Conservation (phyloP, 768 basidiomycete genomes). For the Pleurotus ostreatus region DNA sequence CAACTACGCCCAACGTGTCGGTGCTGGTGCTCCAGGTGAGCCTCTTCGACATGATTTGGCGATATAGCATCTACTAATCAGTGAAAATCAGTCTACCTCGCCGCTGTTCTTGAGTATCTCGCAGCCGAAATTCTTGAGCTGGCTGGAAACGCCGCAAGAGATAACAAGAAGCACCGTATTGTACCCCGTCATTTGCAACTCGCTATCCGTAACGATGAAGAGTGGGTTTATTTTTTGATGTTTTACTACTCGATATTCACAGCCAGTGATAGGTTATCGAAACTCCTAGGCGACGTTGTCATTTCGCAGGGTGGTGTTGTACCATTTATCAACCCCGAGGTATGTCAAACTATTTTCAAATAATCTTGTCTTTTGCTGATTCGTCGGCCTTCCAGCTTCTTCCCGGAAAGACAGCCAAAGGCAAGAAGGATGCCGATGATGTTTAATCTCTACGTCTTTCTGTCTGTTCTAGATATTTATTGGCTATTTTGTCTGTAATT, state of each 20-base stretch:
- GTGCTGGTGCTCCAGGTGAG: constrained; percentile 68
- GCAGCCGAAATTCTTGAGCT: constrained; percentile 82
- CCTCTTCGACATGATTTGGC: background rate
- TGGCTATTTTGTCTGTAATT: constrained; percentile 5
- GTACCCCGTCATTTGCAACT: constrained; percentile 79
- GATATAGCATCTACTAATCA: background rate
- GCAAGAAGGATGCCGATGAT: constrained; percentile 46
- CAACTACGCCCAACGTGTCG: constrained; percentile 72
- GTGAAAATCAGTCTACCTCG: constrained; percentile 57
- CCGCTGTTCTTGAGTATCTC: constrained; percentile 78
- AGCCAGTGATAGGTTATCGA: constrained; percentile 47
- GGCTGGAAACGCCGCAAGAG: constrained; percentile 69
- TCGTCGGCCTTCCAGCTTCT: constrained; percentile 28
- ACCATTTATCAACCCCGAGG: constrained; percentile 56
- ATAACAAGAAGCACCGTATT: constrained; percentile 79
- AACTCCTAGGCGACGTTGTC: constrained; percentile 75
- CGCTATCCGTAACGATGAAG: constrained; percentile 79
- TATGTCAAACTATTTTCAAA: constrained; percentile 13
- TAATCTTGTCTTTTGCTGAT: background rate
- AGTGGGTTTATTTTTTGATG: constrained; percentile 28
- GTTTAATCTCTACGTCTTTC: constrained; percentile 23
- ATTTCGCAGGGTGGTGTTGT: constrained; percentile 86
- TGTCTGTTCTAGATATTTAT: constrained; percentile 7
- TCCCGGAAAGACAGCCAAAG: constrained; percentile 39
- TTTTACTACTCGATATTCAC: constrained; percentile 1